Percentiles rank a stretch among this genome's conserved stretches.
phyloP scores from a whole-genome alignment of 163 green algal species.

The Trebouxia gelatinosa region DNA sequence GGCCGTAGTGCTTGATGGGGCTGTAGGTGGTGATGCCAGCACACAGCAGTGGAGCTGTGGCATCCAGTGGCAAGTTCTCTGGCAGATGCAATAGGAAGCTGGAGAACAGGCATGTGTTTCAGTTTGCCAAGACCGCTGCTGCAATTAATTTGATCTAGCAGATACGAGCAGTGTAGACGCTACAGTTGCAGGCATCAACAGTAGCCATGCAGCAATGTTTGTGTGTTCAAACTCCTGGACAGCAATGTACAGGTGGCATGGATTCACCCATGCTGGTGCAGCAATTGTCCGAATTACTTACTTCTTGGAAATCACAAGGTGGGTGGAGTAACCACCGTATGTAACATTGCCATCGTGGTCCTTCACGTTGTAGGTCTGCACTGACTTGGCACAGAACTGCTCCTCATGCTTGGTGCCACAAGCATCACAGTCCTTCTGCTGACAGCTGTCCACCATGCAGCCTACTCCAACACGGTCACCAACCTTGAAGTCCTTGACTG shows the following conservation, averaged over 20 bases:
- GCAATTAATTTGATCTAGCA: neutral
- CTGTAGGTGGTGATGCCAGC: slow-evolving; percentile 82
- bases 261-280: neutral
- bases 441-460: slow-evolving; percentile 77
- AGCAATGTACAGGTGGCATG: neutral
- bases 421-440: slow-evolving; percentile 37
- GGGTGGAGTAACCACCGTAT: slow-evolving; percentile 66
- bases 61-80: slow-evolving; percentile 60
- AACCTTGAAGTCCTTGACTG: slow-evolving; percentile 74
- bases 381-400: slow-evolving; percentile 50
- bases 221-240: neutral
- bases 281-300: neutral
- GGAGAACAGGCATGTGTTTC: neutral
- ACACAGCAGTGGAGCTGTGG: slow-evolving; percentile 84
- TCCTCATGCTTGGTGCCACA: slow-evolving; percentile 43
- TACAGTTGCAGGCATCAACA: neutral
- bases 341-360: slow-evolving; percentile 39
- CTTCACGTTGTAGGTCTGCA: slow-evolving; percentile 53
- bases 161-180: neutral
- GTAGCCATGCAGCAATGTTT: neutral
- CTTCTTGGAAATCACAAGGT: slow-evolving; percentile 44
- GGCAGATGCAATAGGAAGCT: slow-evolving; percentile 64
- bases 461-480: slow-evolving; percentile 83
- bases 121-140: neutral
- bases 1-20: slow-evolving; percentile 71